phyloP scores from a whole-genome alignment of 148 eudicot genomes.

The Euryodendron excelsum region DNA sequence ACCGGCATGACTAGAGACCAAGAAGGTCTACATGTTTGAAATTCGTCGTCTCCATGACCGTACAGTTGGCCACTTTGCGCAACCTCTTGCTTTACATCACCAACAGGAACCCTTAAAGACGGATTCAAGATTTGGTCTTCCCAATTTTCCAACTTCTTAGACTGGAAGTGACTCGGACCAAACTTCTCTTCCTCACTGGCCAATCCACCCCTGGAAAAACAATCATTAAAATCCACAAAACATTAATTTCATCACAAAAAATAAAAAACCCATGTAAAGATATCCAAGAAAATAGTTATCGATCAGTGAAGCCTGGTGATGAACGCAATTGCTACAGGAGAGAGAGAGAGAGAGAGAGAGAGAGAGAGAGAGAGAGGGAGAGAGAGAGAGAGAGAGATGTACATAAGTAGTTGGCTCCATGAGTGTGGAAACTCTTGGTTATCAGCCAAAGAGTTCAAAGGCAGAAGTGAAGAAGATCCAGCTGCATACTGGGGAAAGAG shows the following conservation, averaged over 20 bases:
- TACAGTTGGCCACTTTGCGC: constrained; percentile 10
- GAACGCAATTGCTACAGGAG: not conserved
- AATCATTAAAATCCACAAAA: not conserved
- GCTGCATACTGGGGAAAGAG: constrained; percentile 23
- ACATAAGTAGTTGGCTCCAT: constrained; percentile 83
- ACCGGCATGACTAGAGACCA: constrained; percentile 39
- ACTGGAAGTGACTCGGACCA: constrained; percentile 29
- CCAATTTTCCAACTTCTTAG: constrained; percentile 40
- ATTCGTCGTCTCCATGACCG: constrained; percentile 5
- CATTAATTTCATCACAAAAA: not conserved
- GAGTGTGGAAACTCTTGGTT: constrained; percentile 62
- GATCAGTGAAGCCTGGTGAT: not conserved
- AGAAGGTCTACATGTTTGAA: constrained; percentile 15
- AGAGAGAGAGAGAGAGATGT: constrained; percentile 35
- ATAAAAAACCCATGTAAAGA: not conserved
- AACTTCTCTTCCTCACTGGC: constrained; percentile 38
- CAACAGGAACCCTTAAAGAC: constrained; percentile 16
- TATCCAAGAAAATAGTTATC: not conserved
- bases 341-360: not conserved
- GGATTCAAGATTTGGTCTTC: constrained; percentile 26
- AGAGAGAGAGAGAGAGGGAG: constrained; percentile 12
- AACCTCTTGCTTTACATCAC: constrained; percentile 25
- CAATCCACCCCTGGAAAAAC: constrained; percentile 32
- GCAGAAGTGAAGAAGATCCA: constrained; percentile 30
- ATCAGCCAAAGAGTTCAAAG: constrained; percentile 36